phyloP scores from a whole-genome alignment of 1,284 basidiomycete species.

The Boletellus dicymbophilus region DNA sequence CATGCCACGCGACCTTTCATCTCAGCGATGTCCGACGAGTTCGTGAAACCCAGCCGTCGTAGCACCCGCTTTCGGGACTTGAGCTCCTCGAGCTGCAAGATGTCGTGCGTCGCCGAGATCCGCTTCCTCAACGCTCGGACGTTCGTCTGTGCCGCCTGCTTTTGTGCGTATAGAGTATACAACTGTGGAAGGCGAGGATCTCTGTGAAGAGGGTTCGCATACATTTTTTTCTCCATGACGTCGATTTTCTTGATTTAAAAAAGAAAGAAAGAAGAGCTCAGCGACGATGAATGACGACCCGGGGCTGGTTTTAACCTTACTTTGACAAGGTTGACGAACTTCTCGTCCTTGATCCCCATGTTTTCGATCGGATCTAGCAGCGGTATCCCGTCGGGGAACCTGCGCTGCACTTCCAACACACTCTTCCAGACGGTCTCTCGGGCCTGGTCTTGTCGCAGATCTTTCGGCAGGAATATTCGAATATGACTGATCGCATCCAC shows the following conservation, averaged over 20 bases:
- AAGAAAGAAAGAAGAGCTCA: too few relatives aligned
- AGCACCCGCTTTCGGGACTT: conserved; percentile 95
- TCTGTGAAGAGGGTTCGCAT: conserved; percentile 72
- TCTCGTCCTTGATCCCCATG: conserved; percentile 96
- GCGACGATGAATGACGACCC: too few relatives aligned
- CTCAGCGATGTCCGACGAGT: conserved; percentile 90
- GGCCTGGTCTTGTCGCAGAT: conserved; percentile 75
- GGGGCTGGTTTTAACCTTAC: conserved; percentile 50
- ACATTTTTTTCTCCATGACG: conserved; percentile 82
- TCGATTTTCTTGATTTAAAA: conserved; percentile 76
- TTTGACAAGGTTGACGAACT: conserved; percentile 86
- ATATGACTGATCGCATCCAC: conserved; percentile 88
- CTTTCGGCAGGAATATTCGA: conserved; percentile 89
- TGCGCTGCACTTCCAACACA: conserved; percentile 84
- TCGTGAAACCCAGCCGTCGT: conserved; percentile 90
- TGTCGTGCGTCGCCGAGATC: conserved; percentile 88
- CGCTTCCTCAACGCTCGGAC: conserved; percentile 82
- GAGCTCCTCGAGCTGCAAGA: conserved; percentile 96
- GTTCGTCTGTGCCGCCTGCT: conserved; percentile 70
- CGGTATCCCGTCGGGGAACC: conserved; percentile 88
- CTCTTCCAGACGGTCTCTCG: conserved; percentile 90
- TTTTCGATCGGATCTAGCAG: conserved; percentile 93
- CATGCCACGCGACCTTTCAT: conserved; percentile 99
- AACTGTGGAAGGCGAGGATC: conserved; percentile 76
- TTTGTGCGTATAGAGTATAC: conserved; percentile 80